phyloP scores from a whole-genome alignment of 2,329 filamentous ascomycete species.

The Cercospora berteroae region DNA sequence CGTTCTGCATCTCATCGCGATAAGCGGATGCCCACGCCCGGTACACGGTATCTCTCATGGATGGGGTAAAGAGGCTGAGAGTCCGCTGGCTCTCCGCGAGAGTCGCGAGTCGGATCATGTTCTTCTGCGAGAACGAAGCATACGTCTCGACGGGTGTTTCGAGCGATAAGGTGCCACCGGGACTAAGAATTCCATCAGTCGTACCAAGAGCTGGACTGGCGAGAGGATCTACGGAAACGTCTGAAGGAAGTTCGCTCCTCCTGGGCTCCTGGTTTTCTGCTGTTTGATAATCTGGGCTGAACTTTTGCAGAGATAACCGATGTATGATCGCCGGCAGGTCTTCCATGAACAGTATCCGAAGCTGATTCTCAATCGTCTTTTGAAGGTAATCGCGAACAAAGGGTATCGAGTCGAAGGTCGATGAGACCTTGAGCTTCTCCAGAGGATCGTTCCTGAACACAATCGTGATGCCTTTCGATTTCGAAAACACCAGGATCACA shows the following conservation, averaged over 20 bases:
- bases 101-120: slow-evolving; percentile 76
- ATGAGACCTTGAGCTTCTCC: slow-evolving; percentile 96
- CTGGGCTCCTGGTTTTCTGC: slow-evolving; percentile 56
- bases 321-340: slow-evolving; percentile 96
- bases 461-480: slow-evolving; percentile 91
- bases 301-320: slow-evolving; percentile 79
- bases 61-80: slow-evolving; percentile 84
- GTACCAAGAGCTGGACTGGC: slow-evolving; percentile 56
- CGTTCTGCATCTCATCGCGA: slow-evolving; percentile 55
- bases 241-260: slow-evolving; percentile 42
- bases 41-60: slow-evolving; percentile 87
- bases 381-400: slow-evolving; percentile 97
- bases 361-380: slow-evolving; percentile 88
- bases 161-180: slow-evolving; percentile 73
- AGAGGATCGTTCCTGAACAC: slow-evolving; percentile 98
- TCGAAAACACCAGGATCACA: slow-evolving; percentile 95
- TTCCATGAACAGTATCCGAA: slow-evolving; percentile 95
- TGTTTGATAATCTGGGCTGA: slow-evolving; percentile 80
- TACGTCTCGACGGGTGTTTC: slow-evolving; percentile 79
- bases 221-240: slow-evolving; percentile 35
- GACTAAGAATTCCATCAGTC: slow-evolving; percentile 65
- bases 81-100: slow-evolving; percentile 87
- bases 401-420: slow-evolving; percentile 97
- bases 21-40: slow-evolving; percentile 88
- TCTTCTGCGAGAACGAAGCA: slow-evolving; percentile 93